A percentile compares a stretch with the other conserved stretches of the same genome.
Conservation (phyloP, 192 early-diverging fungal genomes). For the Kickxella alabastrina region DNA sequence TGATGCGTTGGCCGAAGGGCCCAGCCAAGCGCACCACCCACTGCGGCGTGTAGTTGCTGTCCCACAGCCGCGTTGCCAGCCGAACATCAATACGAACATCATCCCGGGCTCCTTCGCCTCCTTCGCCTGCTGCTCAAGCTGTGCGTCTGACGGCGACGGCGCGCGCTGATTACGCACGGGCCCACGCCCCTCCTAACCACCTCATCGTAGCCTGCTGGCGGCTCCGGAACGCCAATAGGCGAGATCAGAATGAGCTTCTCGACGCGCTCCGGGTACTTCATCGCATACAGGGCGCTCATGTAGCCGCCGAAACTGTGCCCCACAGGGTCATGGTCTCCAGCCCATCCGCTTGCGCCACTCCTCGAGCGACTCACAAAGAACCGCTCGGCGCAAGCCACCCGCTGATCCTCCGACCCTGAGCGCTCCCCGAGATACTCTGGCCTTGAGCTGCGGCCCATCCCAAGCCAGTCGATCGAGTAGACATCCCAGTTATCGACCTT, state of each 20-base stretch:
- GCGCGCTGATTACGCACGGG: conserved; percentile 21
- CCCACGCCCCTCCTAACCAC: conserved; percentile 28
- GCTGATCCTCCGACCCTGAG: conserved; percentile 45
- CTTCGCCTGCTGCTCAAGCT: no score
- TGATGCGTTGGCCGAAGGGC: conserved; percentile 66
- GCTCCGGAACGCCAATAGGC: conserved; percentile 72
- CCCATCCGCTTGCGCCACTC: conserved; percentile 73
- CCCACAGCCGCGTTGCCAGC: conserved; percentile 61
- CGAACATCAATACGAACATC: conserved; percentile 25
- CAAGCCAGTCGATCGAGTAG: conserved; percentile 80
- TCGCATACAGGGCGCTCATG: conserved; percentile 76
- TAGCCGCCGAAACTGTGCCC: conserved; percentile 90
- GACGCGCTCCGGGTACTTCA: conserved; percentile 82
- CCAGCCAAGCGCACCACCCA: conserved; percentile 70
- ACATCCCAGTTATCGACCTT: conserved; percentile 38
- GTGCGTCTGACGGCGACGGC: conserved; percentile 27
- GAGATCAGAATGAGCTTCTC: conserved; percentile 84
- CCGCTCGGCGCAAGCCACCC: conserved; percentile 60
- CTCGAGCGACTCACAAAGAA: conserved; percentile 93
- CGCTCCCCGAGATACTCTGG: conserved; percentile 58
- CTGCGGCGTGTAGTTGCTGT: conserved; percentile 76
- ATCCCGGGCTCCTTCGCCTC: conserved; percentile 26
- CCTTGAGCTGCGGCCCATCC: conserved; percentile 87
- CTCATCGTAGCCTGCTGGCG: conserved; percentile 50
- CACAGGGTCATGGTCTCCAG: conserved; percentile 82